Conservation (phyloP, 129 eudicot species). For the Tagetes patula region DNA sequence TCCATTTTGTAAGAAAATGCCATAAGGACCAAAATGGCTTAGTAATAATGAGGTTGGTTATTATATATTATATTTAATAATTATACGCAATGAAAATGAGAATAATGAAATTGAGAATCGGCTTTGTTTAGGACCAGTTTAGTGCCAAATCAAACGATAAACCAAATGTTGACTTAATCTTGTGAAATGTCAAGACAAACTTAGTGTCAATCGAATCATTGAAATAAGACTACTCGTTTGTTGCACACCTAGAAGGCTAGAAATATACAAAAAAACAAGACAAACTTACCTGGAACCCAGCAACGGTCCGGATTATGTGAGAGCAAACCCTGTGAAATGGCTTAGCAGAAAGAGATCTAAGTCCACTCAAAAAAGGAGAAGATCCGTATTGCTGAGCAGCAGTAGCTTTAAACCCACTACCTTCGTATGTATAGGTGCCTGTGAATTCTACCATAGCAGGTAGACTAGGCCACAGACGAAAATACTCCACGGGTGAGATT, state of each 20-base stretch:
- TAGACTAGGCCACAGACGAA: conserved; percentile 98
- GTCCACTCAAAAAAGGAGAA: conserved; percentile 92
- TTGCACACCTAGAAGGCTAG: neutral
- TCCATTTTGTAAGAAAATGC: neutral
- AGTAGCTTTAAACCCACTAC: conserved; percentile 97
- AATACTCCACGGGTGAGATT: conserved; percentile 95
- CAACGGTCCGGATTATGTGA: conserved; percentile 88
- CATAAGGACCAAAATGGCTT: neutral
- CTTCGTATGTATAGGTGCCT: conserved; percentile 95
- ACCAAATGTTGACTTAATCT: too few relatives aligned
- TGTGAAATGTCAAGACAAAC: too few relatives aligned
- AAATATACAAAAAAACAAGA: neutral
- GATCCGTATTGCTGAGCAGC: conserved; percentile 98
- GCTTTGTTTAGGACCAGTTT: too few relatives aligned
- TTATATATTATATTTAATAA: neutral
- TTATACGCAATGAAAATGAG: too few relatives aligned
- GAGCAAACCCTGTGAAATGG: conserved; percentile 98
- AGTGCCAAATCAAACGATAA: too few relatives aligned
- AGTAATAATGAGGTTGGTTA: neutral
- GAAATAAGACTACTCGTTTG: too few relatives aligned
- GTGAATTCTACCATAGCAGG: conserved; percentile 98
- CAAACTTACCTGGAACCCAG: conserved; percentile 75
- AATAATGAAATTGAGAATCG: too few relatives aligned
- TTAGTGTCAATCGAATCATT: too few relatives aligned
- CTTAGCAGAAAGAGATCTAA: conserved; percentile 79